phyloP scores from a whole-genome alignment of 768 basidiomycete species.

The Pleurotus citrinopileatus region DNA sequence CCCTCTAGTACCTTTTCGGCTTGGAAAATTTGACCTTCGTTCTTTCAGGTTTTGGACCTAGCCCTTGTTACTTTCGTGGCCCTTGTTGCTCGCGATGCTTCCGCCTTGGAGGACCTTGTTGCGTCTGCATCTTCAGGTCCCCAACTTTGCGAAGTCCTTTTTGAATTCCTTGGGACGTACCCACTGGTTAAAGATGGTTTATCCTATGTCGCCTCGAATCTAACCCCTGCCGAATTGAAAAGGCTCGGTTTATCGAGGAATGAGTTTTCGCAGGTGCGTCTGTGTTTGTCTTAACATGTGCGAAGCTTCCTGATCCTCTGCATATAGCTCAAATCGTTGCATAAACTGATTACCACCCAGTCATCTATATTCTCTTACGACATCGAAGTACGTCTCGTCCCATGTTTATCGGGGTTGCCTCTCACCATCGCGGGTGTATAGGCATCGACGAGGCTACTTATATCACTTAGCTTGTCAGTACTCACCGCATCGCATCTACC shows the following conservation, averaged over 20 bases:
- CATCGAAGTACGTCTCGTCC: slow-evolving; percentile 2
- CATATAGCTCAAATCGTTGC: slow-evolving; percentile 28
- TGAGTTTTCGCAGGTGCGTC: slow-evolving; percentile 53
- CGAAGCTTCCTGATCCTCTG: slow-evolving; percentile 1
- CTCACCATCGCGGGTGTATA: slow-evolving; percentile 15
- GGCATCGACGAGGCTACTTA: slow-evolving; percentile 55
- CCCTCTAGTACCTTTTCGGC: not conserved
- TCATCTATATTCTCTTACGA: slow-evolving; percentile 20
- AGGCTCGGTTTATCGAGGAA: slow-evolving; percentile 52
- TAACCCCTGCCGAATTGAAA: slow-evolving; percentile 43
- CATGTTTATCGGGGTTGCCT: not conserved
- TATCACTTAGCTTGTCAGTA: slow-evolving; percentile 45
- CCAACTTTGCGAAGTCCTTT: slow-evolving; percentile 37
- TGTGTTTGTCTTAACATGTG: slow-evolving; percentile 1
- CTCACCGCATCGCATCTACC: slow-evolving; percentile 45
- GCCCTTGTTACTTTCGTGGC: slow-evolving; percentile 60
- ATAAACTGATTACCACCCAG: slow-evolving; percentile 28
- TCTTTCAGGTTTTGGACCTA: slow-evolving; percentile 57
- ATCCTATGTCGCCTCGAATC: slow-evolving; percentile 27
- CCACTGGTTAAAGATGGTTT: slow-evolving; percentile 46
- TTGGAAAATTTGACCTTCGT: not conserved
- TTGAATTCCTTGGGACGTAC: slow-evolving; percentile 34
- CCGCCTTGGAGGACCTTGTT: slow-evolving; percentile 52
- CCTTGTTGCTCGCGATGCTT: slow-evolving; percentile 57
- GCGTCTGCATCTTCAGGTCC: slow-evolving; percentile 15